A percentile compares a stretch with the other conserved stretches of the same genome.
phyloP scores from a whole-genome alignment of 1,284 basidiomycete genomes.

The Ceraceosorus bombacis region DNA sequence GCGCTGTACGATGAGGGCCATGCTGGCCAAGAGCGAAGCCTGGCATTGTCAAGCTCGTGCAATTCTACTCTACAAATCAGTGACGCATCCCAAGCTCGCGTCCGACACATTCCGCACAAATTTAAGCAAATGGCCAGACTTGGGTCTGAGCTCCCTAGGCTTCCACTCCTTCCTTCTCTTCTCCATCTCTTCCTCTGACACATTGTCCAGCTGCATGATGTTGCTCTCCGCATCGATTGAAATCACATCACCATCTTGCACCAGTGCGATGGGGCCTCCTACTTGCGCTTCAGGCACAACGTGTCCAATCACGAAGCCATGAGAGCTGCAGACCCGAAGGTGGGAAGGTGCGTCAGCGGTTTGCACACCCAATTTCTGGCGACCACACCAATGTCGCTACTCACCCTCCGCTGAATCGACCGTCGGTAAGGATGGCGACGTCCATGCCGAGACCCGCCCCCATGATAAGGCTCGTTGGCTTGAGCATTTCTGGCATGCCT shows the following conservation, averaged over 20 bases:
- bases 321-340: slow-evolving; percentile 7
- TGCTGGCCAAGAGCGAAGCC: too few relatives aligned
- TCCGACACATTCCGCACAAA: slow-evolving; percentile 54
- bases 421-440: slow-evolving; percentile 22
- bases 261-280: slow-evolving; percentile 24
- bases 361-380: neutral
- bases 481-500: slow-evolving; percentile 27
- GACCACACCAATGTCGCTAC: neutral
- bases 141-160: slow-evolving; percentile 75
- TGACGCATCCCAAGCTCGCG: slow-evolving; percentile 79
- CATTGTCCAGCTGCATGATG: slow-evolving; percentile 62
- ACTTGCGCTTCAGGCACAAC: slow-evolving; percentile 25
- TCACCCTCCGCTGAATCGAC: slow-evolving; percentile 15
- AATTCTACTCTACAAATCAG: slow-evolving; percentile 63
- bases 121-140: slow-evolving; percentile 56
- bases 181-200: slow-evolving; percentile 65
- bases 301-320: slow-evolving; percentile 27
- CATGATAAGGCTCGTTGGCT: slow-evolving; percentile 24
- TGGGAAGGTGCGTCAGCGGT: slow-evolving; percentile 1
- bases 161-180: slow-evolving; percentile 63
- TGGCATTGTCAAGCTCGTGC: slow-evolving; percentile 56
- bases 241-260: slow-evolving; percentile 21
- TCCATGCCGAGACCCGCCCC: slow-evolving; percentile 21
- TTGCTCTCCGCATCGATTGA: slow-evolving; percentile 62
- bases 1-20: too few relatives aligned